phyloP scores from a whole-genome alignment of 257 asterid species.

The Plantago ovata region DNA sequence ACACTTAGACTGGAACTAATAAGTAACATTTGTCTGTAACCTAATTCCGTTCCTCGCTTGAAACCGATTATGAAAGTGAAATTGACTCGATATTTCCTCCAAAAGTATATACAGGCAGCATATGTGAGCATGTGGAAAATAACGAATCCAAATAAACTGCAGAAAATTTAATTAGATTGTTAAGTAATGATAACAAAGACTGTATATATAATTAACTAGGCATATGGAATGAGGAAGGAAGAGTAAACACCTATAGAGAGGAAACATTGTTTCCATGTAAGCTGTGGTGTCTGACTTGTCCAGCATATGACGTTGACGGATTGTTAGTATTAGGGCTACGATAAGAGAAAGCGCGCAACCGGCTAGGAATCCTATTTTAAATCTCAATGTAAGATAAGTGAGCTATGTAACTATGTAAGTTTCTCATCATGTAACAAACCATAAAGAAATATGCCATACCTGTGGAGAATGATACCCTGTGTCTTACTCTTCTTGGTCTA shows the following conservation, averaged over 20 bases:
- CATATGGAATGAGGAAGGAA: background rate
- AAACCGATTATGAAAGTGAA: constrained; percentile 43
- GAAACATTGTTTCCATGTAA: constrained; percentile 62
- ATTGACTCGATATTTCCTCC: constrained; percentile 48
- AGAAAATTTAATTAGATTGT: constrained; percentile 1
- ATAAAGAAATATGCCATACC: no score
- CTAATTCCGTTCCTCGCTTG: constrained; percentile 52
- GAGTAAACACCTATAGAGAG: constrained; percentile 45
- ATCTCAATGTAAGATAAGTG: background rate
- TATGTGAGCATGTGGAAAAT: constrained; percentile 48
- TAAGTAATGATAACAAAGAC: background rate
- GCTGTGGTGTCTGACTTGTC: constrained; percentile 30
- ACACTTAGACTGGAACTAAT: constrained; percentile 35
- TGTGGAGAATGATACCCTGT: constrained; percentile 20
- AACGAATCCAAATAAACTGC: constrained; percentile 55
- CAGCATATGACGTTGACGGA: constrained; percentile 33
- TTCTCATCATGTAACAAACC: background rate
- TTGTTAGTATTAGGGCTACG: constrained; percentile 20
- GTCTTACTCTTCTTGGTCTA: constrained; percentile 17
- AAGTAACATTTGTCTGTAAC: constrained; percentile 41
- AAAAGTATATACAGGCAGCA: constrained; percentile 42
- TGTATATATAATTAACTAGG: no score
- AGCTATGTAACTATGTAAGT: background rate
- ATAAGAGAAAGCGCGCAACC: constrained; percentile 33
- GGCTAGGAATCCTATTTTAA: constrained; percentile 23